These are phyloP conservation scores for Plasmodium sp. DNA, from an alignment of 169 alveolate genomes.

Conservation along the genomic window DNA sequence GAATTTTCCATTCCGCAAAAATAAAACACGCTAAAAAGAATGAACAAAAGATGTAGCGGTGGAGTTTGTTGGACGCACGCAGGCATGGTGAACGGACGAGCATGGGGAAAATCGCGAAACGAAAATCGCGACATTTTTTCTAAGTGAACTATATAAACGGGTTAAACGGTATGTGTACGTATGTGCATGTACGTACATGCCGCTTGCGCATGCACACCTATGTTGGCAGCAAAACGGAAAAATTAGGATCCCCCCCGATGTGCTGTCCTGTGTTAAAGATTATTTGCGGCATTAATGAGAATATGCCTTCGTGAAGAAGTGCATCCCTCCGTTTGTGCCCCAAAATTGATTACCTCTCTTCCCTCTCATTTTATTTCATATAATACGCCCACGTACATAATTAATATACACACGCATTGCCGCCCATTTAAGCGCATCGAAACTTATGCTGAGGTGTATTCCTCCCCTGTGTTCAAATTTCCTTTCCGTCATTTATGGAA, in stretches of 20 bases:
- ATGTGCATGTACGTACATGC: background rate
- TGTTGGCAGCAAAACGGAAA: background rate
- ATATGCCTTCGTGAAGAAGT: background rate
- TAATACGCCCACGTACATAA: background rate
- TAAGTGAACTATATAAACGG: background rate
- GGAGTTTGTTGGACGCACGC: background rate
- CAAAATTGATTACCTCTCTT: background rate
- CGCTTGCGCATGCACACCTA: background rate
- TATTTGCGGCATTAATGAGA: background rate
- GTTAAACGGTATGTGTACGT: background rate
- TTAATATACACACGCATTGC: background rate
- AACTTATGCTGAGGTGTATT: background rate
- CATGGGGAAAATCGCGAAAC: background rate
- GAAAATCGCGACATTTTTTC: background rate
- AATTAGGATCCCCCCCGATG: background rate
- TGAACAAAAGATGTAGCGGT: background rate
- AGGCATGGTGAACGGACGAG: background rate
- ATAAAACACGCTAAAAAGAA: background rate
- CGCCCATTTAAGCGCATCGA: background rate
- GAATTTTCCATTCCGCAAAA: background rate
- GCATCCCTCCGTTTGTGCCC: background rate
- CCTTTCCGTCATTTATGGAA: background rate
- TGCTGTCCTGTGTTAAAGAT: background rate
- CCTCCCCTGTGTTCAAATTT: background rate
- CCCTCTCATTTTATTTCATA: background rate